Evolutionary conservation across 129 eudicot genomes (phyloP).

Genomic region (Flaveria brownii): DNA sequence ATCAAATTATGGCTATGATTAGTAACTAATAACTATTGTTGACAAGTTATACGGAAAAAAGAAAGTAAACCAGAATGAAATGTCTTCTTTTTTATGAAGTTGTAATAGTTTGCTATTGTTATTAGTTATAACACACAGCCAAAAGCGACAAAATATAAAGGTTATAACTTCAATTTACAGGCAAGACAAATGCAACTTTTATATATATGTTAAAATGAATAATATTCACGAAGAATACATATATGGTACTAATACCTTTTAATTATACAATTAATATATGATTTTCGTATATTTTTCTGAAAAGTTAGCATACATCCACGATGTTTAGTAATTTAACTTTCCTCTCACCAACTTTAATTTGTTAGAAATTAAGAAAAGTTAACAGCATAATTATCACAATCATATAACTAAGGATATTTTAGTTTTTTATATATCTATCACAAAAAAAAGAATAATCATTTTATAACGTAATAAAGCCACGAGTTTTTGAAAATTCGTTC

Average conservation of each 20-base stretch:
- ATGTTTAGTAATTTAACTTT: neutral
- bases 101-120: neutral
- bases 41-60: neutral
- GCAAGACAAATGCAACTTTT: slow-evolving; percentile 2
- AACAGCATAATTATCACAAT: neutral
- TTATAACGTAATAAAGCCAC: neutral
- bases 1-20: neutral
- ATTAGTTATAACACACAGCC: neutral
- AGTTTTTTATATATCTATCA: neutral
- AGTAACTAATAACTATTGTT: neutral
- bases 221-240: neutral
- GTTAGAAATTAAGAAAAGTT: neutral
- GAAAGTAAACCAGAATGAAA: neutral
- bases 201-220: neutral
- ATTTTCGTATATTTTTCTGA: neutral
- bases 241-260: neutral
- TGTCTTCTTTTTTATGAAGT: neutral
- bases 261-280: neutral
- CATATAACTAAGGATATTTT: neutral
- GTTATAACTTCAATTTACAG: neutral
- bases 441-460: neutral
- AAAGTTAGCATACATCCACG: neutral
- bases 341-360: neutral
- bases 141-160: neutral
- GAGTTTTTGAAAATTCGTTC: neutral